These are phyloP conservation scores for Saccharomyces hybrid DNA, from an alignment of 1,139 yeast species.

Conservation along the genomic window DNA sequence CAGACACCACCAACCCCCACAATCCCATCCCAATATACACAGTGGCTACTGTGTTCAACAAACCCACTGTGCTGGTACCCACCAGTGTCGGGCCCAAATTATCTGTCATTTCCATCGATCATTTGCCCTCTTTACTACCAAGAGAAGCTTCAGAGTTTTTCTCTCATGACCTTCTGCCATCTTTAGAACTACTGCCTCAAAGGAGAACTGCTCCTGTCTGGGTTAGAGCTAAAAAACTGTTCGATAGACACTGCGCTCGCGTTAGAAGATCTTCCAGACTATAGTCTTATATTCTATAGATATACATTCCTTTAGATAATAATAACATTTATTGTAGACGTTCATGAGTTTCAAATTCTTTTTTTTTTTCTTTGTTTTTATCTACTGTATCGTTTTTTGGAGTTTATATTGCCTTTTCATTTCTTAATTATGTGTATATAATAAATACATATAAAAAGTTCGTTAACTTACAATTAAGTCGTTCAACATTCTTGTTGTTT, in stretches of 20 bases:
- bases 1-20: conserved; percentile 97
- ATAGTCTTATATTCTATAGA: conserved; percentile 14
- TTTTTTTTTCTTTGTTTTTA: neutral
- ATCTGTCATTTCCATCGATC: conserved; percentile 94
- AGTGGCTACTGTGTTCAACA: conserved; percentile 79
- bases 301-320: neutral
- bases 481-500: conserved; percentile 19
- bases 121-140: conserved; percentile 88
- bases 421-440: neutral
- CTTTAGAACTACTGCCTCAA: conserved; percentile 72
- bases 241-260: conserved; percentile 73
- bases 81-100: conserved; percentile 75
- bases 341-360: neutral
- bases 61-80: conserved; percentile 81
- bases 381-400: neutral
- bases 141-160: conserved; percentile 94
- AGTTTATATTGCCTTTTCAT: neutral
- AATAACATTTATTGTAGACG: neutral
- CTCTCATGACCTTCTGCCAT: conserved; percentile 78
- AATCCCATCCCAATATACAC: conserved; percentile 93
- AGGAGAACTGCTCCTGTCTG: conserved; percentile 82
- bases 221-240: conserved; percentile 78
- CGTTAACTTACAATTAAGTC: conserved; percentile 14
- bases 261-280: conserved; percentile 38
- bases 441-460: neutral